phyloP scores from a whole-genome alignment of 257 asterid genomes.

The Misopates orontium region DNA sequence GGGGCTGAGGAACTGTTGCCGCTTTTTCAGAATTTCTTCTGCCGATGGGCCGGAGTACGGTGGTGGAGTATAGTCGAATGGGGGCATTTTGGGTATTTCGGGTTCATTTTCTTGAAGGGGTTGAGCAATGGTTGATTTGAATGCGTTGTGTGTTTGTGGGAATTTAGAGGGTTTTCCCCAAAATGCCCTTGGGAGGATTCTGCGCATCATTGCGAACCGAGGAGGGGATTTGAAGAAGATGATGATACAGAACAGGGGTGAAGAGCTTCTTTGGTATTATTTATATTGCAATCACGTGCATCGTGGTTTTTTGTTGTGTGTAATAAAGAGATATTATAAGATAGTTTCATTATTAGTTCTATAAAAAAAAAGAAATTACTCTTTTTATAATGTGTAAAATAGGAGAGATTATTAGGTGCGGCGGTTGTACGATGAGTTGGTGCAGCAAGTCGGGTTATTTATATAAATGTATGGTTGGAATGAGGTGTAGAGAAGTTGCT shows the following conservation, averaged over 20 bases:
- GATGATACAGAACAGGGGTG: background rate
- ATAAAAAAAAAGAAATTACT: too few species aligned
- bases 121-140: slow-evolving; percentile 38
- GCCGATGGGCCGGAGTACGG: slow-evolving; percentile 84
- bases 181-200: slow-evolving; percentile 35
- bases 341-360: too few species aligned
- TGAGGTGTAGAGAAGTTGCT: too few species aligned
- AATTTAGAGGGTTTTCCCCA: slow-evolving; percentile 26
- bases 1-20: slow-evolving; percentile 71
- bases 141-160: slow-evolving; percentile 21
- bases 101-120: slow-evolving; percentile 40
- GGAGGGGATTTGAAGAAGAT: background rate
- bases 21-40: slow-evolving; percentile 63
- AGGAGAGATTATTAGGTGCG: too few species aligned
- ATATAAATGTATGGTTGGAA: too few species aligned
- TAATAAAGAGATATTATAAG: too few species aligned
- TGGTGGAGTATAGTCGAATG: slow-evolving; percentile 84
- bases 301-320: too few species aligned
- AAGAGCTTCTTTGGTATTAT: too few species aligned
- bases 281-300: too few species aligned
- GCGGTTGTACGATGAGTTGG: too few species aligned
- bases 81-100: slow-evolving; percentile 67
- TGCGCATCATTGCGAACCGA: slow-evolving; percentile 39
- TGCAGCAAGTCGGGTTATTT: too few species aligned
- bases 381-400: too few species aligned